A percentile compares a stretch with the other conserved stretches of the same genome.
Evolutionary conservation across 1,284 basidiomycete genomes (phyloP).

Genomic region (Trametes versicolor): DNA sequence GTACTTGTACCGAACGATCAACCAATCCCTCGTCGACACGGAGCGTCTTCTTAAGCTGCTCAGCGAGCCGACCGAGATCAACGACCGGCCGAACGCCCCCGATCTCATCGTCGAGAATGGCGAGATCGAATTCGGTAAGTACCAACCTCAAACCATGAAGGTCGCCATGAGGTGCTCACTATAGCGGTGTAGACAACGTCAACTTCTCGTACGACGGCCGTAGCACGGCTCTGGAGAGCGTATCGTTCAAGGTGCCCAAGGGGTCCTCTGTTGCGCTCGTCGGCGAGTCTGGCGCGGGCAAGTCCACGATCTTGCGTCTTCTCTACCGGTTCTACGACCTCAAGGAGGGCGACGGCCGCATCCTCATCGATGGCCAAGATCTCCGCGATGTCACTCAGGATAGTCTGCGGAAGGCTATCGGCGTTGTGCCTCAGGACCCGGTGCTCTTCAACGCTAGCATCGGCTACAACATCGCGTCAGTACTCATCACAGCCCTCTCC

Average conservation of each 20-base stretch:
- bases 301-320: slow-evolving; percentile 84
- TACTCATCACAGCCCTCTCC: slow-evolving; percentile 9
- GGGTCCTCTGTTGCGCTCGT: slow-evolving; percentile 86
- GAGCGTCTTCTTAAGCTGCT: slow-evolving; percentile 81
- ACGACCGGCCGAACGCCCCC: slow-evolving; percentile 80
- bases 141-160: background rate
- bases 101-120: slow-evolving; percentile 79
- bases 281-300: slow-evolving; percentile 83
- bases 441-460: slow-evolving; percentile 89
- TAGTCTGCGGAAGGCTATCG: slow-evolving; percentile 82
- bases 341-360: slow-evolving; percentile 74
- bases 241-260: slow-evolving; percentile 88
- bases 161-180: slow-evolving; percentile 5
- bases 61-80: slow-evolving; percentile 82
- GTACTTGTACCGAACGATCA: slow-evolving; percentile 77
- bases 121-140: slow-evolving; percentile 85
- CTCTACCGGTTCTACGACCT: slow-evolving; percentile 94
- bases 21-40: slow-evolving; percentile 82
- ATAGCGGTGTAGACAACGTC: slow-evolving; percentile 67
- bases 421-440: slow-evolving; percentile 85
- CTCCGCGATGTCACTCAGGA: slow-evolving; percentile 87
- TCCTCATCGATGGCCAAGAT: slow-evolving; percentile 86
- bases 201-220: slow-evolving; percentile 86
- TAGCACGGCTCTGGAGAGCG: slow-evolving; percentile 74
- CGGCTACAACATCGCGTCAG: slow-evolving; percentile 77